A percentile compares a stretch with the other conserved stretches of the same genome.
phyloP scores from a whole-genome alignment of 2,329 filamentous ascomycete species.

The Ceratocystiopsis sp. region DNA sequence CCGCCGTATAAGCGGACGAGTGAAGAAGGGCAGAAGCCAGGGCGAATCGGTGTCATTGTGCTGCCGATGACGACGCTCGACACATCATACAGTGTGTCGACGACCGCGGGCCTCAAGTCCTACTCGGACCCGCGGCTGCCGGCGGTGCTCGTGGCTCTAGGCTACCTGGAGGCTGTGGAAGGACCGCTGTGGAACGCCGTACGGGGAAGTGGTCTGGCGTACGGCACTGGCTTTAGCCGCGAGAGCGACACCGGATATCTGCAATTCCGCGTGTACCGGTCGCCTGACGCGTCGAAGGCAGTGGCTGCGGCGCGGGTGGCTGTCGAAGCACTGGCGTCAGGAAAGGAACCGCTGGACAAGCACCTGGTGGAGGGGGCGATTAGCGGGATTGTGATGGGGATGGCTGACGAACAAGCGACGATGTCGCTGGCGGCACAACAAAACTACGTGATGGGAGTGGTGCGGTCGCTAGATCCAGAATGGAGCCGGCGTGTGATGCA shows the following conservation, averaged over 20 bases:
- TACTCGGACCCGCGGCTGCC: conserved; percentile 65
- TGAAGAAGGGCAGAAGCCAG: conserved; percentile 55
- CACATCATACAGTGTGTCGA: conserved; percentile 72
- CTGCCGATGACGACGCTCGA: conserved; percentile 87
- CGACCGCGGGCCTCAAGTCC: conserved; percentile 54
- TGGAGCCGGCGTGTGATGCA: conserved; percentile 64
- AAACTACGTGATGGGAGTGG: conserved; percentile 68
- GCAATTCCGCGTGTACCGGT: conserved; percentile 76
- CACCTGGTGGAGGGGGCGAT: conserved; percentile 80
- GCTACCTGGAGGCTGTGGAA: conserved; percentile 85
- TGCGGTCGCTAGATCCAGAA: conserved; percentile 57
- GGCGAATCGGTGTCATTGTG: conserved; percentile 56
- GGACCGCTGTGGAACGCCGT: conserved; percentile 89
- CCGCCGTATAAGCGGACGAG: conserved; percentile 56
- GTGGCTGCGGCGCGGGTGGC: conserved; percentile 61
- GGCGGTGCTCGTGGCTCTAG: conserved; percentile 69
- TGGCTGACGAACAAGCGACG: conserved; percentile 79
- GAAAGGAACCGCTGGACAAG: conserved; percentile 55
- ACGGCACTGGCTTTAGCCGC: conserved; percentile 65
- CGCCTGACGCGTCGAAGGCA: conserved; percentile 75
- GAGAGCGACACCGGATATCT: conserved; percentile 66
- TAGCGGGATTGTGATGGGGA: conserved; percentile 68
- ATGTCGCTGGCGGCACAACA: conserved; percentile 67
- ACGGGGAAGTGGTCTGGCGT: conserved; percentile 83
- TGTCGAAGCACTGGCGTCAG: conserved; percentile 57